Evolutionary conservation across 495 filamentous ascomycete genomes (phyloP).

Genomic region (Podospora bellae-mahoneyi): DNA sequence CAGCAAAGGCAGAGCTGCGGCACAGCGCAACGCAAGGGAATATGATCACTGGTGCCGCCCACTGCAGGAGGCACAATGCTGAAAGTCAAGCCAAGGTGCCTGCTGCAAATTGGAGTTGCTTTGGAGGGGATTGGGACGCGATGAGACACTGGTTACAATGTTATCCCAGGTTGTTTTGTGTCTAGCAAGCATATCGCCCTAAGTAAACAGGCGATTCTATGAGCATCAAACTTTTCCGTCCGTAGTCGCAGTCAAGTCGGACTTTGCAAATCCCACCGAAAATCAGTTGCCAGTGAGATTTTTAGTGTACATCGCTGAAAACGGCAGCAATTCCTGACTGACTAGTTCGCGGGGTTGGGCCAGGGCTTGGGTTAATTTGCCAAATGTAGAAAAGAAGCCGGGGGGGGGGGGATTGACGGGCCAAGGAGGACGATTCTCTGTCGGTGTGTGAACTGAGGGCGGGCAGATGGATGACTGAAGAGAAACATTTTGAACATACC

Average conservation of each 20-base stretch:
- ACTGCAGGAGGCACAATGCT: conserved; percentile 1
- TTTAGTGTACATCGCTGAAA: neutral
- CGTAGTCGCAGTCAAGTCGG: too few relatives aligned
- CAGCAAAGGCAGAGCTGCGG: conserved; percentile 4
- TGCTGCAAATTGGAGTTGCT: too few relatives aligned
- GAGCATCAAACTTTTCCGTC: neutral
- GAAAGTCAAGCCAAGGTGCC: neutral
- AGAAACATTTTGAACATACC: neutral
- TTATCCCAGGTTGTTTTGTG: neutral
- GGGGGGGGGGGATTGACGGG: neutral
- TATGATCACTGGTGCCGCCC: neutral
- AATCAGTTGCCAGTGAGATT: neutral
- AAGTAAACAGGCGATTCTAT: neutral
- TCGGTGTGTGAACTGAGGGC: neutral
- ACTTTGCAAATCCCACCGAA: neutral
- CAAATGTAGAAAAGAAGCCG: conserved; percentile 10
- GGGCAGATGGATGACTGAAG: neutral
- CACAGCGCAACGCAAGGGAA: neutral
- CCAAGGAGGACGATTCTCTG: neutral
- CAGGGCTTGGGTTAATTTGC: neutral
- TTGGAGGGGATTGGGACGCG: too few relatives aligned
- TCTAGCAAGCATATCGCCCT: neutral
- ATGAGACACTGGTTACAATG: too few relatives aligned
- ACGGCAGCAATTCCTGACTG: neutral
- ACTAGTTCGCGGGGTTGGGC: neutral